Evolutionary conservation across 176 grass and related monocot genomes (phyloP).

Genomic region (Secale cereale): DNA sequence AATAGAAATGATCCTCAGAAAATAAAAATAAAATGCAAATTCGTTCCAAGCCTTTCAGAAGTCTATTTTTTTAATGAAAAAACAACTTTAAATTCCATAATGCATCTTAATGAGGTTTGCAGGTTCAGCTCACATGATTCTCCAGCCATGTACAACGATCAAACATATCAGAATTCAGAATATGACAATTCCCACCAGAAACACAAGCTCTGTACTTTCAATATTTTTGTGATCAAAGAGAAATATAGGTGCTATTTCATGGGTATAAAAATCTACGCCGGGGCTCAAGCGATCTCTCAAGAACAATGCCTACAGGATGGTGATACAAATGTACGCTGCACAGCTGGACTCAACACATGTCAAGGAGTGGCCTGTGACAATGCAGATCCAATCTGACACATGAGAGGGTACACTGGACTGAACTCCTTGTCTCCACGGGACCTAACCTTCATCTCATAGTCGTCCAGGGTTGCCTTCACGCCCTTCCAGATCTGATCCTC

Average conservation of each 20-base stretch:
- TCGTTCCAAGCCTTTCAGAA: neutral
- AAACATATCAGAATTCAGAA: constrained; percentile 13
- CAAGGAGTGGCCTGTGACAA: constrained; percentile 37
- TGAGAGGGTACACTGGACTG: constrained; percentile 79
- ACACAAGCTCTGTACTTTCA: constrained; percentile 19
- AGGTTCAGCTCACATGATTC: neutral
- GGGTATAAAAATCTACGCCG: constrained; percentile 33
- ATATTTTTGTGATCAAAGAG: constrained; percentile 12
- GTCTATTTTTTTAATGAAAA: neutral
- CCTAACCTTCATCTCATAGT: constrained; percentile 71
- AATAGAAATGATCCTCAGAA: neutral
- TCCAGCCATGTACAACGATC: neutral
- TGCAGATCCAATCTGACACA: constrained; percentile 77
- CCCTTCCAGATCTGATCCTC: constrained; percentile 97
- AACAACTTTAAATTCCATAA: neutral
- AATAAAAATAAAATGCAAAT: neutral
- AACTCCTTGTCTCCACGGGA: constrained; percentile 81
- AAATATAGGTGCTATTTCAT: constrained; percentile 36
- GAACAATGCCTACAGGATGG: constrained; percentile 41
- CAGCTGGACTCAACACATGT: neutral
- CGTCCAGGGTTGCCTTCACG: constrained; percentile 84
- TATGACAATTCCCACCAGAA: neutral
- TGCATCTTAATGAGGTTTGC: neutral
- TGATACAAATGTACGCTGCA: constrained; percentile 31
- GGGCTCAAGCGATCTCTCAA: neutral